Evolutionary conservation across 805 yeast genomes (phyloP).

Genomic region (Debaryomyces prosopidis): DNA sequence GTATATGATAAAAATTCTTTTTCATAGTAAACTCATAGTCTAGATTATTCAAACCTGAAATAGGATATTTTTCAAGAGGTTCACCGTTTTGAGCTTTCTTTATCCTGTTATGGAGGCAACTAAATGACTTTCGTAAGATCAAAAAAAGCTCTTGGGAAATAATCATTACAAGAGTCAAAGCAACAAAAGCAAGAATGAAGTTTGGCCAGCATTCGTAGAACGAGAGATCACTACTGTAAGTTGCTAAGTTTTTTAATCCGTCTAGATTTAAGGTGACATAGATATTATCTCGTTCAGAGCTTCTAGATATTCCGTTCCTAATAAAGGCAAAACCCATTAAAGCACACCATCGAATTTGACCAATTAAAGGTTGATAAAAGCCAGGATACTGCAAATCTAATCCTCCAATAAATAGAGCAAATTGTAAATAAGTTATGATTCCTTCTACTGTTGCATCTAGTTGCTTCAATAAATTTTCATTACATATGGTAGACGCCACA

Average conservation of each 20-base stretch:
- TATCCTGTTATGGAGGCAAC: background rate
- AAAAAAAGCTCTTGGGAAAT: conserved; percentile 20
- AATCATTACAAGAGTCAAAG: conserved; percentile 27
- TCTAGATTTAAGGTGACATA: conserved; percentile 42
- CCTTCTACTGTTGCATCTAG: conserved; percentile 54
- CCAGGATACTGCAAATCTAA: conserved; percentile 61
- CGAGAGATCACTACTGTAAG: conserved; percentile 23
- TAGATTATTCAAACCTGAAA: background rate
- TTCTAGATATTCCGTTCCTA: conserved; percentile 8
- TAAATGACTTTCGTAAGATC: conserved; percentile 14
- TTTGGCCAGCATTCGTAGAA: conserved; percentile 40
- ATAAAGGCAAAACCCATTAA: conserved; percentile 39
- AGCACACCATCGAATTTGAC: conserved; percentile 56
- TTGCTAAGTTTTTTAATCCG: conserved; percentile 42
- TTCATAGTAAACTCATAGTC: conserved; percentile 10
- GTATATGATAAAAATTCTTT: conserved; percentile 21
- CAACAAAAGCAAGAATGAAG: conserved; percentile 37
- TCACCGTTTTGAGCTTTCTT: background rate
- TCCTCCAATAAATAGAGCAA: conserved; percentile 56
- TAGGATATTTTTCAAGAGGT: background rate
- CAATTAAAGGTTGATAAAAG: conserved; percentile 55
- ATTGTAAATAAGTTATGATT: conserved; percentile 56
- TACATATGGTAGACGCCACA: conserved; percentile 59
- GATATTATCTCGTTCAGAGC: conserved; percentile 30
- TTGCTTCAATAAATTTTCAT: conserved; percentile 54